These are phyloP conservation scores for Nakazawaea molendinolei DNA, from an alignment of 805 yeast species.

Conservation along the genomic window DNA sequence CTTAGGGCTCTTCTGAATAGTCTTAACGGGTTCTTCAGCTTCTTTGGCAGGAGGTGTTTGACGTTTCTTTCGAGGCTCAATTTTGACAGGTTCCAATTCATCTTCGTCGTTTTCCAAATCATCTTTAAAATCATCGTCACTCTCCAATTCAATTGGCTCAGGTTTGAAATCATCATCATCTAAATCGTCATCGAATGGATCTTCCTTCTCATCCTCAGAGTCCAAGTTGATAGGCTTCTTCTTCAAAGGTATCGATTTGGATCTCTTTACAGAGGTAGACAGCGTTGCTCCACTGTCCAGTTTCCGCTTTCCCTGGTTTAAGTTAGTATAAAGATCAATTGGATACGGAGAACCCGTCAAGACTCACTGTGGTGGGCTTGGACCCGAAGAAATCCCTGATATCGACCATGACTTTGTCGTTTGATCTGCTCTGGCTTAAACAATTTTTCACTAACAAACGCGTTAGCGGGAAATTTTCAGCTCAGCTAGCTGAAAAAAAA, in stretches of 20 bases:
- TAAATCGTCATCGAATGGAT: constrained; percentile 9
- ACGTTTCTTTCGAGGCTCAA: constrained; percentile 2
- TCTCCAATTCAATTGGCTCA: constrained; percentile 6
- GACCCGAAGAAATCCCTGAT: constrained; percentile 32
- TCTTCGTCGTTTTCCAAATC: constrained; percentile 14
- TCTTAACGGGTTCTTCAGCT: constrained; percentile 11
- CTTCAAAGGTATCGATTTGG: constrained; percentile 3
- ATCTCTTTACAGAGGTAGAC: constrained; percentile 7
- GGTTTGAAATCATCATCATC: constrained; percentile 10
- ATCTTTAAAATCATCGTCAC: constrained; percentile 19
- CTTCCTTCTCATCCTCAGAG: constrained; percentile 6
- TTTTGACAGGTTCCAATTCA: constrained; percentile 1
- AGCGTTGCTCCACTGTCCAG: background rate
- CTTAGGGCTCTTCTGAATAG: constrained; percentile 7
- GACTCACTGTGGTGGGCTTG: constrained; percentile 2
- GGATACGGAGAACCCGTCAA: background rate
- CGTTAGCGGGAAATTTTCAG: no score
- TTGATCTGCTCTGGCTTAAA: background rate
- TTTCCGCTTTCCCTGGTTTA: constrained; percentile 1
- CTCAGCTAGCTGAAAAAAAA: no score
- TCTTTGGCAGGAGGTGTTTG: constrained; percentile 6
- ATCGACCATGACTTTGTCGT: constrained; percentile 26
- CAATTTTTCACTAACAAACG: background rate
- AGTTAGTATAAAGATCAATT: background rate
- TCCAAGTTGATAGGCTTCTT: constrained; percentile 1